Conservation (phyloP, 768 basidiomycete species). For the Tylopilus felleus region DNA sequence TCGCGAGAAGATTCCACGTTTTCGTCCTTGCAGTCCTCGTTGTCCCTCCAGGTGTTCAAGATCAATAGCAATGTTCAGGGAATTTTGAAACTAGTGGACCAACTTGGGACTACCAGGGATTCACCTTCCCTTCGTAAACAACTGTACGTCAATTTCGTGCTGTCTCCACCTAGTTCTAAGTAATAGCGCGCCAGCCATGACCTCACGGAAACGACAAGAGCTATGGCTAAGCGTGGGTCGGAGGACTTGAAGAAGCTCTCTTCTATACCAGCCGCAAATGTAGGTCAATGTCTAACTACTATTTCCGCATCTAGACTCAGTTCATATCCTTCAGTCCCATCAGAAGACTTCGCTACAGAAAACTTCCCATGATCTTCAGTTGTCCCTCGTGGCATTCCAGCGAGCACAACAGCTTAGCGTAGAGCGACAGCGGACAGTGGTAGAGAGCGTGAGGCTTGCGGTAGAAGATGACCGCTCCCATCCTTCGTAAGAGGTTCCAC, state of each 20-base stretch:
- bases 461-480: constrained; percentile 69
- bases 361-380: constrained; percentile 88
- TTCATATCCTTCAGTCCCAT: constrained; percentile 48
- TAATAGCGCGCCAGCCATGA: constrained; percentile 63
- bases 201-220: constrained; percentile 89
- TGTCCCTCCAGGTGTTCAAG: constrained; percentile 96
- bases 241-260: constrained; percentile 91
- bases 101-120: constrained; percentile 83
- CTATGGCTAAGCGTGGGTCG: constrained; percentile 91
- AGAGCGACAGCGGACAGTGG: constrained; percentile 84
- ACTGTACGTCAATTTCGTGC: constrained; percentile 53
- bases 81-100: constrained; percentile 93
- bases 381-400: constrained; percentile 89
- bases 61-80: constrained; percentile 97
- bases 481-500: constrained; percentile 13
- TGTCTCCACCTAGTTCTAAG: constrained; percentile 1
- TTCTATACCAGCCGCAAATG: constrained; percentile 57
- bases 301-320: neutral
- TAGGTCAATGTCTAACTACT: constrained; percentile 31
- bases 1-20: constrained; percentile 71
- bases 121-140: constrained; percentile 76
- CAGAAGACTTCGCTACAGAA: constrained; percentile 86
- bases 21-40: constrained; percentile 67
- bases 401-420: constrained; percentile 87
- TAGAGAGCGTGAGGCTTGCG: constrained; percentile 79